Evolutionary conservation across 495 filamentous ascomycete species (phyloP).

Genomic region (Chlorociboria aeruginascens): DNA sequence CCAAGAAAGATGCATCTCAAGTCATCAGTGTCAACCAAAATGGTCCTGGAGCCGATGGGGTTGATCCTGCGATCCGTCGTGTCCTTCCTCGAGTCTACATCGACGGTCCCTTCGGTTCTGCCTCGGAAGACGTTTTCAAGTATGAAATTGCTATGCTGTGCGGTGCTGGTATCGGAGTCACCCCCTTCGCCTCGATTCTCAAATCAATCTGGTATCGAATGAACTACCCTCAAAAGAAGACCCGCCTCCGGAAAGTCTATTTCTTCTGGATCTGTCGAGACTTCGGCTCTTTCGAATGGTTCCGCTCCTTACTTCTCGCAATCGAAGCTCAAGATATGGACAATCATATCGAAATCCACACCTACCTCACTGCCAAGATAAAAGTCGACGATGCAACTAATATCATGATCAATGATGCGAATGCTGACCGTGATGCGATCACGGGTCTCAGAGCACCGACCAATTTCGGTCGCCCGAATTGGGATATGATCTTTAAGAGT

Average conservation of each 20-base stretch:
- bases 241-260: conserved; percentile 64
- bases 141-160: conserved; percentile 59
- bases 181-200: conserved; percentile 64
- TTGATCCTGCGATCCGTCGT: conserved; percentile 55
- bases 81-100: conserved; percentile 65
- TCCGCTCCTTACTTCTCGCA: conserved; percentile 62
- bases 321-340: conserved; percentile 77
- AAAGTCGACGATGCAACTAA: conserved; percentile 69
- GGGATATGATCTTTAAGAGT: conserved; percentile 68
- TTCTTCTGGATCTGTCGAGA: conserved; percentile 81
- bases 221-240: conserved; percentile 68
- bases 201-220: conserved; percentile 84
- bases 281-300: conserved; percentile 74
- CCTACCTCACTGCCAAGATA: conserved; percentile 65
- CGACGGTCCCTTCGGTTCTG: conserved; percentile 68
- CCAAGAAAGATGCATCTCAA: conserved; percentile 35
- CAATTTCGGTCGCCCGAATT: conserved; percentile 68
- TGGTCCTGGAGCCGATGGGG: conserved; percentile 33
- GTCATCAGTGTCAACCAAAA: conserved; percentile 54
- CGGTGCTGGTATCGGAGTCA: conserved; percentile 64
- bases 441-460: conserved; percentile 64
- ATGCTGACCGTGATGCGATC: conserved; percentile 66
- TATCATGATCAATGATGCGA: conserved; percentile 76
- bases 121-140: conserved; percentile 68
- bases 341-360: conserved; percentile 67